Base-by-base conservation (phyloP, 2,329 filamentous ascomycete genomes). In the Fusarium sp. region DNA sequence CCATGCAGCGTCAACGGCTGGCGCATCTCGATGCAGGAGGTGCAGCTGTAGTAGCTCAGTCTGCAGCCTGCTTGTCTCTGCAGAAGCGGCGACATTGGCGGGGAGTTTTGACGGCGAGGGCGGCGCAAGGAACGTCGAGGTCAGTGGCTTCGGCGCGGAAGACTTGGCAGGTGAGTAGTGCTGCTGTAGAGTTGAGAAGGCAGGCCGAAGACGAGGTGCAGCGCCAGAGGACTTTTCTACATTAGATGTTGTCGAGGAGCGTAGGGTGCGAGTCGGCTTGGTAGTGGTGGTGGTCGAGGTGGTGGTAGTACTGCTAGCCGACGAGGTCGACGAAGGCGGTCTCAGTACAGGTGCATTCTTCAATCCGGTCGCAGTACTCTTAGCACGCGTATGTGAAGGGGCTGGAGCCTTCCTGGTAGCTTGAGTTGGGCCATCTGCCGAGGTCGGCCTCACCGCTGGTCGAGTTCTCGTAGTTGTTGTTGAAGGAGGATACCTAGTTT, bases 111-210 rank as follows among this genome's bases (percentile, higher is more conserved):
- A 87, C 1, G 89, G 88, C 4, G 87, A 87, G 0, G 88, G 85
- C 1, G 88, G 86, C 18, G 86, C 86, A 44, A 89, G 83, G 77
- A 83, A 85, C 40, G 83, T 81, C 15, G 87, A 80, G 0, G 86
- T 86, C n/a, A 87, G 80, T 7, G 89, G 87, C 64, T 91, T 92
- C 0, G 89, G 87, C 1, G 85, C 83, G 10, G 83, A 79, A 6
- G 81, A 82, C 73, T 91, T 91, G 44, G 86, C 86, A 0, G 90
- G 89, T 30, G 87, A 89, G 79, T 87, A 91, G 78, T 91, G 88
- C 70, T 91, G 89, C 70, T 91, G 89, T 38, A 87, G 83, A 1
- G 86, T 90, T 47, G 83, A 86, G 77, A 91, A 91, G 46, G 84
- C 80, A 0, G 88, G 87, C 10, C 84, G 84, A 28, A 80, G 78